Percentiles rank a stretch among this genome's conserved stretches.
phyloP scores from a whole-genome alignment of 306 rosid genomes.

The Lablab purpureus region DNA sequence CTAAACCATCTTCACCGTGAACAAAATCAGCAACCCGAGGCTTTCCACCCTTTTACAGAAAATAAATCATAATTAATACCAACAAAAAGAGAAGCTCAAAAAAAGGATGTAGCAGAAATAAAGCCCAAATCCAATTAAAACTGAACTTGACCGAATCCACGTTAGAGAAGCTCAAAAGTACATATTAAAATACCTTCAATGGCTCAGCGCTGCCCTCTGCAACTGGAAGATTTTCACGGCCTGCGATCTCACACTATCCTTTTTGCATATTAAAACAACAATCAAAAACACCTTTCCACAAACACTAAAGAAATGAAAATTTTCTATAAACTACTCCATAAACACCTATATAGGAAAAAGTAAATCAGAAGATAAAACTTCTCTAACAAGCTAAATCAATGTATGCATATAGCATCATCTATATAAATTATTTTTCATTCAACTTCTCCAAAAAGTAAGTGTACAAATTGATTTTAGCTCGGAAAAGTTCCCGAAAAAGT shows the following conservation, averaged over 20 bases:
- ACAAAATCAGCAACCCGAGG: conserved; percentile 83
- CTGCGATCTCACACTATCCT: conserved; percentile 99
- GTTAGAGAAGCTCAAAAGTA: conserved; percentile 29
- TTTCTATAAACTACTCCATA: neutral
- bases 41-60: conserved; percentile 75
- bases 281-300: conserved; percentile 59
- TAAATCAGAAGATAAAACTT: neutral
- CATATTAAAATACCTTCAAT: conserved; percentile 66
- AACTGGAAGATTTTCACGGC: conserved; percentile 76
- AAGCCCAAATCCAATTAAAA: conserved; percentile 29
- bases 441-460: neutral
- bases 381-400: neutral
- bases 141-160: neutral
- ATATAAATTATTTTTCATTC: neutral
- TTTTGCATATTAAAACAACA: conserved; percentile 67
- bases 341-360: neutral
- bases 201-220: conserved; percentile 86
- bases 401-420: neutral
- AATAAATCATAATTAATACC: conserved; percentile 35
- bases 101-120: conserved; percentile 1
- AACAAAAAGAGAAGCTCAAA: neutral
- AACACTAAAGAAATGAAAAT: conserved; percentile 11
- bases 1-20: conserved; percentile 94
- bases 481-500: neutral
- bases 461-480: neutral